Evolutionary conservation across 345 rosid species (phyloP), one percentile per base, ranked within the genome.

Genomic region (Sonneratia alba): DNA sequence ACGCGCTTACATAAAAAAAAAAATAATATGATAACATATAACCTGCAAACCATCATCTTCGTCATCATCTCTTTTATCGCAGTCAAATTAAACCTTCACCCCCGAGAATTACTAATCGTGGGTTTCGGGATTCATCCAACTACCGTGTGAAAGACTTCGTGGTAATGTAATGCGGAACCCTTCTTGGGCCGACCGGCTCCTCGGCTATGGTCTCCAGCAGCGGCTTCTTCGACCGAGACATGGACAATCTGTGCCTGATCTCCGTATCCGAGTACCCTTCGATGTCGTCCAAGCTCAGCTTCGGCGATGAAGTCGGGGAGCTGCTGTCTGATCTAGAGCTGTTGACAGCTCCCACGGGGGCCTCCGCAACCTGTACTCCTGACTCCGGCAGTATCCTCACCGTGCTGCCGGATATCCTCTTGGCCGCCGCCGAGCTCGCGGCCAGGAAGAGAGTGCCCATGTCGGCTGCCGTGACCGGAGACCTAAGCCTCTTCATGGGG

Each of bases 191-290:
- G 63, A 8, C 59, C 48, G 69, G 49, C 69, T 92, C 88, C 79
- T 92, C 97, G 40, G 47, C 78, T 34, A 90, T 92, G 11, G 96
- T 90, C 74, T 87, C 96, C 82, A 92, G 76, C 83, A 77, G 72
- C 12, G 97, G 97, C 71, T 87, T 92, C 93, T 79, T 88, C 36
- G 97, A 92, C 82, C 88, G 85, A 4, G 89, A 81, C 66, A 86
- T 66, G 0, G 96, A 90, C 76, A 90, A 66, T 61, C 91, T 78
- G 64, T 87, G 78, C 85, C 75, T 81, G 70, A 83, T 85, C 80
- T 86, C 92, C 34, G 81, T 78, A 45, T 79, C 77, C 8, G 86
- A 87, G 57, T 79, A 76, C 82, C 83, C 96, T 73, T 88, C 91
- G 1, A 87, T 78, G 7, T 87, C 89, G 53, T 87, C 96, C 67